Evolutionary conservation across 768 basidiomycete genomes (phyloP).

Genomic region (Daedaleopsis nitida): DNA sequence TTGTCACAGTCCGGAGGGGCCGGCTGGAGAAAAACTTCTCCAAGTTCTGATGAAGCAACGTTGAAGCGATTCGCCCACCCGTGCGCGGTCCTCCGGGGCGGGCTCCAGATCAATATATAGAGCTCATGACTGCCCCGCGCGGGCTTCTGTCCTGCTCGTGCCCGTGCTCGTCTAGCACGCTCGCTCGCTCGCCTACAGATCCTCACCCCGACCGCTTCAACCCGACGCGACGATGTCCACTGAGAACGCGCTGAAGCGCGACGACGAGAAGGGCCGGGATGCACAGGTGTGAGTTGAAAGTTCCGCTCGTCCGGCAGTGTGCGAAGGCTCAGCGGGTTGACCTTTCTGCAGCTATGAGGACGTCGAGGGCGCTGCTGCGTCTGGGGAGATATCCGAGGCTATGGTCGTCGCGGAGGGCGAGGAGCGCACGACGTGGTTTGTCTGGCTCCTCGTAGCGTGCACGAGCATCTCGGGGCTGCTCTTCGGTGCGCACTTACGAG

Average conservation of each 20-base stretch:
- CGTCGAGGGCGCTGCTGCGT: constrained; percentile 13
- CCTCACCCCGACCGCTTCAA: not conserved
- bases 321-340: not conserved
- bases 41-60: constrained; percentile 1
- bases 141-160: not conserved
- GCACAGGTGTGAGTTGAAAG: constrained; percentile 3
- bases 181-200: no score
- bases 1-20: not conserved
- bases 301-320: no score
- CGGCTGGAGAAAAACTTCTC: not conserved
- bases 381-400: constrained; percentile 60
- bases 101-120: not conserved
- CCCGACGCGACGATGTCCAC: constrained; percentile 4
- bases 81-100: not conserved
- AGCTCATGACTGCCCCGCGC: not conserved
- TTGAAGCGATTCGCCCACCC: not conserved
- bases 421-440: constrained; percentile 68
- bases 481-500: constrained; percentile 56
- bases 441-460: constrained; percentile 75
- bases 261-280: constrained; percentile 6
- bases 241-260: constrained; percentile 4
- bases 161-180: not conserved
- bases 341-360: constrained; percentile 3
- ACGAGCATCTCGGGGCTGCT: constrained; percentile 77
- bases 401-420: constrained; percentile 65